Evolutionary conservation across 345 rosid genomes (phyloP), one percentile per base, ranked within the genome.

Genomic region (Brassica nigra): DNA sequence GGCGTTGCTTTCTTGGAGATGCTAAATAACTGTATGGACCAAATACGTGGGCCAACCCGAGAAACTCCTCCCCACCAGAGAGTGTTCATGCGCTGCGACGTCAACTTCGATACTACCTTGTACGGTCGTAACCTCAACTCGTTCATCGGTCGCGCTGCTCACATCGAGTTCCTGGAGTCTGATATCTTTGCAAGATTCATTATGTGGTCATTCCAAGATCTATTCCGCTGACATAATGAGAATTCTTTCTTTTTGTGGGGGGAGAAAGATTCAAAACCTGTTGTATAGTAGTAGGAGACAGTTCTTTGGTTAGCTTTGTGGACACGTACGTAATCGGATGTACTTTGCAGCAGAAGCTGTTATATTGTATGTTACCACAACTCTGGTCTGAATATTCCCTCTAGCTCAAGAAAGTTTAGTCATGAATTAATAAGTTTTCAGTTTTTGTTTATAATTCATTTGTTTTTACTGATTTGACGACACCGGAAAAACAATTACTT

Each of bases 121-220:
- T 84, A 92, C 28, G 97, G 98, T n/a, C 90, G 85, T 85, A 96
- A 89, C 86, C 81, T 93, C 20, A 92, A 96, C 87, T 73, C 97
- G 20, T 83, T 92, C 76, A 92, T 96, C 2, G 99, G 99, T 1
- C 85, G 98, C 5, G 97, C 99, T 57, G 99, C 99, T 49, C 99
- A 96, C 68, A 93, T 96, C 0, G 99, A 96, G 82, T 93, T 96
- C 86, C 76, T 96, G 83, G 98, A 96, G 86, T 84, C 98, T 1
- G 98, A 96, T 76, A 73, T 87, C 76, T 96, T 89, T 77, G 97
- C 91, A 29, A 87, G 88, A 80, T 92, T 93, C 90, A 83, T 92
- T 31, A 93, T 96, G 97, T 92, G 98, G 99, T 93, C 99, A 44
- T 96, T 90, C 86, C 92, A 80, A 2, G 92, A 92, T 70, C 62